Evolutionary conservation across 345 rosid species (phyloP), one percentile per base, ranked within the genome.

Genomic region (Corchorus capsularis): DNA sequence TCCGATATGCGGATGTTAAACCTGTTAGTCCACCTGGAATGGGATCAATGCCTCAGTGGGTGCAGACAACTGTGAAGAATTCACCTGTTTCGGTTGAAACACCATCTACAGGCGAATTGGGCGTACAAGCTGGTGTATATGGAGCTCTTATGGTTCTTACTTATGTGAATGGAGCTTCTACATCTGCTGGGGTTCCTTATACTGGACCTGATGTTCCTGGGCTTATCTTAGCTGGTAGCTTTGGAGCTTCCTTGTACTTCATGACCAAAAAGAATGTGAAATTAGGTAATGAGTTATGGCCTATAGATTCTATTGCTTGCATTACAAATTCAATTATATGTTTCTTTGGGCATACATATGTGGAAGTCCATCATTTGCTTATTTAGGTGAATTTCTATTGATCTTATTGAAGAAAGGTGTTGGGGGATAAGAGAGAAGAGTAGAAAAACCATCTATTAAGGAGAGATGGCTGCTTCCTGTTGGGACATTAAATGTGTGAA

Each of bases 1-100:
- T 96, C 52, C 91, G 95, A 5, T 96, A 89, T 82, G 99, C 99
- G 6, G 98, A 96, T 85, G 99, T 96, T 72, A 93, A 93, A 82
- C 85, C 93, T 43, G 84, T 65, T 39, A 78, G 68, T 71, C 69
- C 90, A 22, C 71, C 86, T 22, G 88, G 87, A 46, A 76, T 86
- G 67, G 87, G 90, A 68, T 80, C 86, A 11, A 77, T 90, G 83
- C 90, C 97, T 63, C 91, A 82, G 71, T 96, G 98, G 99, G 75
- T 92, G 82, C 94, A 81, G 79, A 43, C 87, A 20, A 77, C 88
- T 34, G 54, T 85, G 34, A 96, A 89, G 86, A 91, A 90, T 47
- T 63, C 87, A 19, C 88, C 93, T 8, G 79, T 93, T 70, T 85
- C 91, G 4, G 57, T 96, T 79, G 97, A 91, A 65, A 79, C 79